Conservation (phyloP, 1,139 yeast genomes). For the Magnusiomyces suaveolens region DNA sequence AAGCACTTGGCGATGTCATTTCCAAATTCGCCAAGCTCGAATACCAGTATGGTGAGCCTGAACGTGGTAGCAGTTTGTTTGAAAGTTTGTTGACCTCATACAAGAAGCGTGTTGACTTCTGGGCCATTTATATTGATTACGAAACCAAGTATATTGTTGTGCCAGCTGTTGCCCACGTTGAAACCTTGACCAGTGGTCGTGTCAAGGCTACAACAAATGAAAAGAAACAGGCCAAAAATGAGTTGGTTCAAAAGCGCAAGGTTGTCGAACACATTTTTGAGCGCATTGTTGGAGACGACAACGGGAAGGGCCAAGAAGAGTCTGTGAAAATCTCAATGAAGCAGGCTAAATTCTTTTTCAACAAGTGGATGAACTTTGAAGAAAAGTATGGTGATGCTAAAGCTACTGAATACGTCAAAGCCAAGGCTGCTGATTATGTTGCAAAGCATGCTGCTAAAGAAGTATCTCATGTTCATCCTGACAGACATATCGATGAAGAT, state of each 20-base stretch:
- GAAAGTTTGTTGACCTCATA: constrained; percentile 87
- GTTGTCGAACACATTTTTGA: constrained; percentile 67
- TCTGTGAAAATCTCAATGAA: constrained; percentile 60
- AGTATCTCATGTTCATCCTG: neutral
- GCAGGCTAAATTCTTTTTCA: constrained; percentile 91
- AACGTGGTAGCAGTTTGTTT: constrained; percentile 87
- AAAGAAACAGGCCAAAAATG: neutral
- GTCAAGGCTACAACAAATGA: neutral
- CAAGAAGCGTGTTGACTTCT: constrained; percentile 83
- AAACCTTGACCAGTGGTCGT: neutral
- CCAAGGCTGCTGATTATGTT: constrained; percentile 79
- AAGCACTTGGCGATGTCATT: constrained; percentile 27
- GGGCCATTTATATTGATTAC: constrained; percentile 93
- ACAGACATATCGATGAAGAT: neutral
- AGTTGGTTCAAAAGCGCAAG: constrained; percentile 35
- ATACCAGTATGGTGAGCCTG: constrained; percentile 76
- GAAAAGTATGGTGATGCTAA: constrained; percentile 59
- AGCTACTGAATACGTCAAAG: constrained; percentile 75
- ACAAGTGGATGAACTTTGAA: constrained; percentile 80
- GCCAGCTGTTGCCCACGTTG: neutral
- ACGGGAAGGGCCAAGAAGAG: constrained; percentile 27
- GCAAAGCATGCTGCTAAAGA: constrained; percentile 9
- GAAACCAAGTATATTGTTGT: constrained; percentile 60
- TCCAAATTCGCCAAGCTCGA: constrained; percentile 85
- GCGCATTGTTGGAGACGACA: constrained; percentile 35